A percentile compares a stretch with the other conserved stretches of the same genome.
Conservation (phyloP, 2,329 filamentous ascomycete species). For the Kalaharituber pfeilii region DNA sequence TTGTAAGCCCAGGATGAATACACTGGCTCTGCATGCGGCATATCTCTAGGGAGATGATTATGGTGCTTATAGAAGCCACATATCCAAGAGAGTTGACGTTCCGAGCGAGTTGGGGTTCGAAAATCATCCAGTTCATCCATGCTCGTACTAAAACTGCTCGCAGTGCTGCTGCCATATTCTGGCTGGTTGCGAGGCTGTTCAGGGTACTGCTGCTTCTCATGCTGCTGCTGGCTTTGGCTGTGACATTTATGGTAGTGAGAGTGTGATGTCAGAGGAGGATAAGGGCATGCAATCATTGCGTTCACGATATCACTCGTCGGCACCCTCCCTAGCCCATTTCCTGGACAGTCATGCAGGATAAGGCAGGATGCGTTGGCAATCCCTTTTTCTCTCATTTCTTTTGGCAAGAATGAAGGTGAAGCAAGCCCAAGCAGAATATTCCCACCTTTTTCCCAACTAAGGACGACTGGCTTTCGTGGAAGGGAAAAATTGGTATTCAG, state of each 20-base stretch:
- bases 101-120: not conserved
- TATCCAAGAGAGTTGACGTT: not conserved
- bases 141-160: not conserved
- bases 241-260: not conserved
- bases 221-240: not conserved
- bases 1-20: not conserved
- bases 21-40: not conserved
- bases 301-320: not conserved
- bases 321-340: not conserved
- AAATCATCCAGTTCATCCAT: not conserved
- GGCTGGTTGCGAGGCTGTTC: not conserved
- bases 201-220: not conserved
- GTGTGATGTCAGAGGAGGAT: not conserved
- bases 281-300: not conserved
- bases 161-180: not conserved
- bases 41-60: not conserved
- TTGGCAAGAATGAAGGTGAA: not conserved
- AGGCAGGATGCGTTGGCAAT: not conserved
- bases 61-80: constrained; percentile 1
- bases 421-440: not conserved
- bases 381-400: not conserved
- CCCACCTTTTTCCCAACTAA: constrained; percentile 1
- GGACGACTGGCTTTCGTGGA: not conserved
- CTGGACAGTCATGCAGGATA: not conserved
- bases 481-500: not conserved